phyloP scores from a whole-genome alignment of 495 filamentous ascomycete genomes.

The Aspergillus hancockii region DNA sequence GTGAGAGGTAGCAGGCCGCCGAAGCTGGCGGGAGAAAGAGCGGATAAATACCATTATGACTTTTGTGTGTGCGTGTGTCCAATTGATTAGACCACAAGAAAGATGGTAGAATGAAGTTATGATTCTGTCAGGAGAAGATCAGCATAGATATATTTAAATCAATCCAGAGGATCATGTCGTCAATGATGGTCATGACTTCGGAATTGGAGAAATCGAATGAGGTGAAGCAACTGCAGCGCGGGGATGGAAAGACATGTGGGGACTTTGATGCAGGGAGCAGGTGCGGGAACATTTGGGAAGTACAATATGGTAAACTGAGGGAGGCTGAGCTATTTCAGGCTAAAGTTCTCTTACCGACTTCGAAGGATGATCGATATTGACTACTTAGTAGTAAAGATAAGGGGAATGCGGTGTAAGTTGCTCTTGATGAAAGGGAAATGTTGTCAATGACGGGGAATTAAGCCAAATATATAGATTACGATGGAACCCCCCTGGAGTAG shows the following conservation, averaged over 20 bases:
- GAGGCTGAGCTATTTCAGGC: no score
- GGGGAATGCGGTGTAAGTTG: constrained; percentile 4
- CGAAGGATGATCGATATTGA: constrained; percentile 2
- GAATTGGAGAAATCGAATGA: constrained; percentile 10
- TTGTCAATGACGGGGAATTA: constrained; percentile 14
- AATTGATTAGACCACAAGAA: neutral
- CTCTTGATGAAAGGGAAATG: constrained; percentile 1
- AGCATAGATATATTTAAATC: constrained; percentile 22
- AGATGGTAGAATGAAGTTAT: neutral
- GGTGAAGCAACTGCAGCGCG: constrained; percentile 3
- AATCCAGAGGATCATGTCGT: constrained; percentile 1
- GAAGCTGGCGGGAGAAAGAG: constrained; percentile 56
- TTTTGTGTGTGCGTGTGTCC: neutral
- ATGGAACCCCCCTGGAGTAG: neutral
- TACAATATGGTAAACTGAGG: no score
- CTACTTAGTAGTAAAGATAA: constrained; percentile 4
- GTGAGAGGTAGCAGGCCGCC: constrained; percentile 59
- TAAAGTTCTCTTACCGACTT: constrained; percentile 17
- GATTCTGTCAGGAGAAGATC: constrained; percentile 16
- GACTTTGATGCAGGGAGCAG: neutral
- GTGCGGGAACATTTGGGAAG: no score
- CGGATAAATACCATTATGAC: constrained; percentile 73
- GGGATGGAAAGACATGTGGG: neutral
- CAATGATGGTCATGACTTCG: neutral
- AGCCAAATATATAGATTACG: constrained; percentile 20